These are phyloP conservation scores for Talaromyces islandicus DNA, from an alignment of 2,329 filamentous ascomycete genomes.

Conservation along the genomic window DNA sequence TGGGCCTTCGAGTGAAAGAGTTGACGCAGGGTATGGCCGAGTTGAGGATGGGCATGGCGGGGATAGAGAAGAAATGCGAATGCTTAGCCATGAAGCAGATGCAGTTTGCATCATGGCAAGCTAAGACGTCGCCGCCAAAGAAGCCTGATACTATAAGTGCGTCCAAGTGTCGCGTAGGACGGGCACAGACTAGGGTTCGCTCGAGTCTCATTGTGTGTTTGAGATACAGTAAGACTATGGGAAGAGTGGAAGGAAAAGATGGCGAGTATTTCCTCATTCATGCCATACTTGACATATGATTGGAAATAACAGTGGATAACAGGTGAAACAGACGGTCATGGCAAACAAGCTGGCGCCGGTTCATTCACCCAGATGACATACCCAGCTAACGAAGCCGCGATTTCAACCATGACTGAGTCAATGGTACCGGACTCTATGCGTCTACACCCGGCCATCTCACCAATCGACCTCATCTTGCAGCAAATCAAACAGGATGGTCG, in stretches of 20 bases:
- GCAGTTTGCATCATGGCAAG: not conserved
- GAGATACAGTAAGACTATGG: not conserved
- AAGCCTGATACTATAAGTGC: not conserved
- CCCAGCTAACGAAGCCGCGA: not conserved
- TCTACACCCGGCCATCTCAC: not conserved
- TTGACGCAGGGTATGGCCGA: not conserved
- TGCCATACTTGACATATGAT: not conserved
- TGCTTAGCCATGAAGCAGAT: not conserved
- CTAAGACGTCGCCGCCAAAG: not conserved
- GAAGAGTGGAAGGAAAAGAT: not conserved
- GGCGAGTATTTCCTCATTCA: not conserved
- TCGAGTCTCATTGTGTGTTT: not conserved
- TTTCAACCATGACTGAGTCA: not conserved
- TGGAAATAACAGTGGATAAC: not conserved
- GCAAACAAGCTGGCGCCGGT: not conserved
- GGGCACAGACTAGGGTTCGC: not conserved
- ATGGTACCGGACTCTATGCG: slow-evolving; percentile 2
- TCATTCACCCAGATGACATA: not conserved
- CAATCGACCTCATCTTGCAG: not conserved
- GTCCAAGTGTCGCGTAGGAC: not conserved
- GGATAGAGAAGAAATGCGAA: not conserved
- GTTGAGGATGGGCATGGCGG: not conserved
- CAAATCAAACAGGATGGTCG: slow-evolving; percentile 18
- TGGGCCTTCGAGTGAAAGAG: not conserved
- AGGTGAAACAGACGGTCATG: not conserved